Conservation (phyloP, 2,329 filamentous ascomycete genomes). For the Aspergillus aculeatus region DNA sequence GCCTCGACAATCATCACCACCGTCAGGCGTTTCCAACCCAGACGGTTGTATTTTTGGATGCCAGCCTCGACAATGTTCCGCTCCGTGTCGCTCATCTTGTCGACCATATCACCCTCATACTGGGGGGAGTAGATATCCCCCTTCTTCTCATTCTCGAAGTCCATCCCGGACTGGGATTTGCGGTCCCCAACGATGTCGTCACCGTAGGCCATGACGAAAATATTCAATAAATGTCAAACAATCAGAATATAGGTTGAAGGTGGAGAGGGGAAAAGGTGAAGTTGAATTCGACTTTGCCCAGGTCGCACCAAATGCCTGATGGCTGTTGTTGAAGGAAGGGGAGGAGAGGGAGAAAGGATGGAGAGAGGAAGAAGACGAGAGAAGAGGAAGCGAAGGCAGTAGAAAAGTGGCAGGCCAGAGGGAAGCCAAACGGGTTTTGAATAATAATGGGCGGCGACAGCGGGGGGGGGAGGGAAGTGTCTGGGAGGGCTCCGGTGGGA, state of each 20-base stretch:
- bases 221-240: not conserved
- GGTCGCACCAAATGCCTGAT: conserved; percentile 3
- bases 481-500: not conserved
- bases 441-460: not conserved
- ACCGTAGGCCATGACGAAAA: conserved; percentile 8
- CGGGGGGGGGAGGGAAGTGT: not conserved
- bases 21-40: conserved; percentile 54
- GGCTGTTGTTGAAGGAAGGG: not conserved
- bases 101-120: conserved; percentile 21
- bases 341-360: not conserved
- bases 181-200: conserved; percentile 17
- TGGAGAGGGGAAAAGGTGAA: not conserved
- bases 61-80: conserved; percentile 22
- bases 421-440: conserved; percentile 1
- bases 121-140: conserved; percentile 9
- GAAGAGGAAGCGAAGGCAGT: conserved; percentile 3
- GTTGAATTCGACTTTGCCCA: not conserved
- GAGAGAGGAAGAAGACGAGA: conserved; percentile 1
- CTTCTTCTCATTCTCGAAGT: conserved; percentile 8
- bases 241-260: not conserved
- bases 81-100: conserved; percentile 23
- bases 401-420: not conserved
- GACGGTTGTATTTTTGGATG: conserved; percentile 24
- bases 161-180: conserved; percentile 11
- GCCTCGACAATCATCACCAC: conserved; percentile 53